phyloP scores from a whole-genome alignment of 441 rosid genomes.

The Erodium chrysanthum region DNA sequence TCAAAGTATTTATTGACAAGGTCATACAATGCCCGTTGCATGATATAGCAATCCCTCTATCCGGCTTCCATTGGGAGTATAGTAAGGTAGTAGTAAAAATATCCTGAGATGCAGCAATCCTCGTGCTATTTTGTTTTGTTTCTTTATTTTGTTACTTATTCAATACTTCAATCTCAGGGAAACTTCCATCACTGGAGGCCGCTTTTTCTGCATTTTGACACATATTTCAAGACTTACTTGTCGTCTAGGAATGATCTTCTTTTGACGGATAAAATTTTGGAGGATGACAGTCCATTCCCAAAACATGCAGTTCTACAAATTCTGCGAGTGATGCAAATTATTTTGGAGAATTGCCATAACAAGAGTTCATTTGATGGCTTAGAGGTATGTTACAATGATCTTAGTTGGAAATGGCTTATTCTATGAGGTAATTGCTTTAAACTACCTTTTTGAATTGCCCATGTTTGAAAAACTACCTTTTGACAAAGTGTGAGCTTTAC shows the following conservation, averaged over 20 bases:
- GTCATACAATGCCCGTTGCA: conserved; percentile 93
- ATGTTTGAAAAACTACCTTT: too few species aligned
- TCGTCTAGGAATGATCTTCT: conserved; percentile 73
- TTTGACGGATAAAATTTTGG: conserved; percentile 57
- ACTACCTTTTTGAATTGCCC: too few species aligned
- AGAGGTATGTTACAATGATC: conserved; percentile 50
- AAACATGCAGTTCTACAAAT: conserved; percentile 77
- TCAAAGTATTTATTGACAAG: conserved; percentile 83
- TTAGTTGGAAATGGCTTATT: neutral
- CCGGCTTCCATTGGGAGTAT: conserved; percentile 92
- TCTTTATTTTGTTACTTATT: conserved; percentile 22
- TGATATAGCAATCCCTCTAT: conserved; percentile 94
- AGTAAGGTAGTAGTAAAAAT: conserved; percentile 47
- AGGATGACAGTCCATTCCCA: conserved; percentile 68
- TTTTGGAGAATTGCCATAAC: conserved; percentile 88
- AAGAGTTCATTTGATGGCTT: conserved; percentile 86
- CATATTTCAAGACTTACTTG: conserved; percentile 75
- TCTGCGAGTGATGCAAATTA: conserved; percentile 78
- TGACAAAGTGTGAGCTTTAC: too few species aligned
- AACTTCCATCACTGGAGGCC: conserved; percentile 99
- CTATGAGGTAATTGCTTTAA: too few species aligned
- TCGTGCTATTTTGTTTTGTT: conserved; percentile 8
- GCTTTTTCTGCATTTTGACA: conserved; percentile 82
- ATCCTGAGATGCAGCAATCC: conserved; percentile 7
- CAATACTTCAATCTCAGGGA: conserved; percentile 48